phyloP scores from a whole-genome alignment of 768 basidiomycete genomes.

The Nevesoporus exiguus region DNA sequence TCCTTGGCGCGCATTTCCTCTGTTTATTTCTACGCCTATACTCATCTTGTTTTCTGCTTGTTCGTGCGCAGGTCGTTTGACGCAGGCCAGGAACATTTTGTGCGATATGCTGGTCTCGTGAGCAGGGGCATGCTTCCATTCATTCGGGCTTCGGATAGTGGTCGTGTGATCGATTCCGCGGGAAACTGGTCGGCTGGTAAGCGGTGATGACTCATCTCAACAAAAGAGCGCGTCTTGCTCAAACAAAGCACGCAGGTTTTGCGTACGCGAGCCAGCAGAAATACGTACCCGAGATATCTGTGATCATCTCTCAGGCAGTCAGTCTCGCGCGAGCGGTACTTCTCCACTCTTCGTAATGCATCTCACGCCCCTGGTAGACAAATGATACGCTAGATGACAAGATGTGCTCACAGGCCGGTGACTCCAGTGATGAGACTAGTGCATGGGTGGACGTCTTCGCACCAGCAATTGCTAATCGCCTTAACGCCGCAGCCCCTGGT shows the following conservation, averaged over 20 bases:
- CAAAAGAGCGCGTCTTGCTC: not conserved
- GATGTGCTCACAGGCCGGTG: conserved; percentile 56
- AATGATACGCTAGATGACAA: conserved; percentile 66
- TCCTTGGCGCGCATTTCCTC: not conserved
- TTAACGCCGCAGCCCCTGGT: conserved; percentile 61
- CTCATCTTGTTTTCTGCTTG: not conserved
- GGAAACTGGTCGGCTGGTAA: conserved; percentile 63
- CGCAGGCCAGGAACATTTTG: conserved; percentile 46
- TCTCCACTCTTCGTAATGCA: not conserved
- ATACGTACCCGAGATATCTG: conserved; percentile 46
- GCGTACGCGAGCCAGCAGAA: conserved; percentile 43
- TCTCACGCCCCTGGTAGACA: conserved; percentile 25
- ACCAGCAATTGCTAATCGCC: conserved; percentile 47
- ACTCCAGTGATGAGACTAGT: conserved; percentile 38
- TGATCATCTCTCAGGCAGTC: conserved; percentile 56
- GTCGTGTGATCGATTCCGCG: conserved; percentile 62
- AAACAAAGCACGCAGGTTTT: conserved; percentile 33
- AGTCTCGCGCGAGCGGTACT: conserved; percentile 10
- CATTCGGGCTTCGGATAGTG: conserved; percentile 43
- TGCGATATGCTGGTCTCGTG: conserved; percentile 51
- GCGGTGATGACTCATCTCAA: not conserved
- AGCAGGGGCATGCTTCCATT: conserved; percentile 45
- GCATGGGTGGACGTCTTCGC: conserved; percentile 54
- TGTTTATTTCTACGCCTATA: too few species aligned
- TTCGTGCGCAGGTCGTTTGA: conserved; percentile 31